Conservation (phyloP, 495 filamentous ascomycete genomes). For the Tuber borchii region DNA sequence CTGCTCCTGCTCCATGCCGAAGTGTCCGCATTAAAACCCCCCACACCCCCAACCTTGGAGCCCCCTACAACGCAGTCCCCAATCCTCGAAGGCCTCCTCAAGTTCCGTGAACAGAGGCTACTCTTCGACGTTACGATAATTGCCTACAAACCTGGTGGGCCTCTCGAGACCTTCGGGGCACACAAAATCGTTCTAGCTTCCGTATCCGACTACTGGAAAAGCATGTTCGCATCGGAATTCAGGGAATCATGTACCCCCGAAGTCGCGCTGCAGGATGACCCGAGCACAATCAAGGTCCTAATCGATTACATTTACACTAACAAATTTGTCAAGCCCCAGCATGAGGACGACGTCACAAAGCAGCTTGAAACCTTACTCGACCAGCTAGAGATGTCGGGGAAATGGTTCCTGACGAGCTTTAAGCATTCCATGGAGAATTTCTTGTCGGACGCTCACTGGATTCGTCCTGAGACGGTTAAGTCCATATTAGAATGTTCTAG, state of each 20-base stretch:
- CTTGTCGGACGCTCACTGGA: slow-evolving; percentile 16
- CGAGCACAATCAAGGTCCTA: slow-evolving; percentile 14
- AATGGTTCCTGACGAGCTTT: slow-evolving; percentile 16
- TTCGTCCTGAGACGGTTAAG: slow-evolving; percentile 27
- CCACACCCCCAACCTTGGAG: not conserved
- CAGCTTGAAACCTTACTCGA: slow-evolving; percentile 23
- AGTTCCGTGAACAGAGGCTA: not conserved
- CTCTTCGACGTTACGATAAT: slow-evolving; percentile 12
- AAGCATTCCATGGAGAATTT: slow-evolving; percentile 20
- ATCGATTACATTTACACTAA: slow-evolving; percentile 26
- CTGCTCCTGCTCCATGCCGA: slow-evolving; percentile 9
- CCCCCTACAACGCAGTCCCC: not conserved
- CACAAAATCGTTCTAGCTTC: slow-evolving; percentile 21
- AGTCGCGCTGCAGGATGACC: not conserved
- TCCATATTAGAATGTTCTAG: slow-evolving; percentile 4
- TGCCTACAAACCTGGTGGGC: not conserved
- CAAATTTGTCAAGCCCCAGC: slow-evolving; percentile 8
- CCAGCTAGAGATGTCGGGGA: slow-evolving; percentile 24
- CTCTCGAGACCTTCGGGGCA: not conserved
- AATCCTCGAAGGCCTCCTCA: slow-evolving; percentile 8
- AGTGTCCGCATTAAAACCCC: slow-evolving; percentile 12
- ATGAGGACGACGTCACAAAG: slow-evolving; percentile 1
- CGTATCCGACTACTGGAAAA: slow-evolving; percentile 17
- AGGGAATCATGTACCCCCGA: slow-evolving; percentile 5
- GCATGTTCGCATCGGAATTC: slow-evolving; percentile 6